These are phyloP conservation scores for Neurospora sp. DNA, from an alignment of 495 filamentous ascomycete genomes.

Conservation along the genomic window DNA sequence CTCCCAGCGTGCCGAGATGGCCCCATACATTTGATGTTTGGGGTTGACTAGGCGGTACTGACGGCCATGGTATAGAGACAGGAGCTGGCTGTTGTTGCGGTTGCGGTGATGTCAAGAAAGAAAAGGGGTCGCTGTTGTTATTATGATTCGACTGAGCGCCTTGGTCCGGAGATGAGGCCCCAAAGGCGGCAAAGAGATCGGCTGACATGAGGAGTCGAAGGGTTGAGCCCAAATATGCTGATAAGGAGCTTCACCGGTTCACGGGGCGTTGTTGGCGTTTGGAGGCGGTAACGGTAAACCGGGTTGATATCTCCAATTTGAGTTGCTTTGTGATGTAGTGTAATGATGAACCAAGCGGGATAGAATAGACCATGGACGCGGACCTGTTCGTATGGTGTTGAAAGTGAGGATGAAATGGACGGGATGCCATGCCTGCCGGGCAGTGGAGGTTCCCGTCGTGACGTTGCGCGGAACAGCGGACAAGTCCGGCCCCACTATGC, in stretches of 20 bases:
- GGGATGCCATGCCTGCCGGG: neutral
- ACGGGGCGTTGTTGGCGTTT: neutral
- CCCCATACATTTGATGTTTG: constrained; percentile 9
- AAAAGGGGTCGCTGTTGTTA: constrained; percentile 10
- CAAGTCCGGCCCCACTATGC: neutral
- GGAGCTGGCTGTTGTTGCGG: constrained; percentile 6
- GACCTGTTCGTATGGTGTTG: neutral
- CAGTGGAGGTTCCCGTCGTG: neutral
- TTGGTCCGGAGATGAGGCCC: constrained; percentile 26
- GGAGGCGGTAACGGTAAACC: neutral
- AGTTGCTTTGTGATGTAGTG: neutral
- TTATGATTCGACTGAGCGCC: constrained; percentile 17
- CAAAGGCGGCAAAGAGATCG: constrained; percentile 66
- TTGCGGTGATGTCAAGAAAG: constrained; percentile 11
- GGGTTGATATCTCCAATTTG: neutral
- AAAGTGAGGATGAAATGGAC: neutral
- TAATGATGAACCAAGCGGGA: too few species aligned
- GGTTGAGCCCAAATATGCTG: too few species aligned
- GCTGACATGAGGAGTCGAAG: constrained; percentile 48
- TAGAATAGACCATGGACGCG: too few species aligned
- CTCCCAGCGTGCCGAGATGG: constrained; percentile 8
- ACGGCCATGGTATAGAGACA: constrained; percentile 8
- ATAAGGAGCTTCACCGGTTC: neutral
- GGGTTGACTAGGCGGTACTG: constrained; percentile 2
- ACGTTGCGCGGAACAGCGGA: neutral